These are phyloP conservation scores for Colletotrichum incanum DNA, from an alignment of 2,329 filamentous ascomycete species.

Conservation along the genomic window DNA sequence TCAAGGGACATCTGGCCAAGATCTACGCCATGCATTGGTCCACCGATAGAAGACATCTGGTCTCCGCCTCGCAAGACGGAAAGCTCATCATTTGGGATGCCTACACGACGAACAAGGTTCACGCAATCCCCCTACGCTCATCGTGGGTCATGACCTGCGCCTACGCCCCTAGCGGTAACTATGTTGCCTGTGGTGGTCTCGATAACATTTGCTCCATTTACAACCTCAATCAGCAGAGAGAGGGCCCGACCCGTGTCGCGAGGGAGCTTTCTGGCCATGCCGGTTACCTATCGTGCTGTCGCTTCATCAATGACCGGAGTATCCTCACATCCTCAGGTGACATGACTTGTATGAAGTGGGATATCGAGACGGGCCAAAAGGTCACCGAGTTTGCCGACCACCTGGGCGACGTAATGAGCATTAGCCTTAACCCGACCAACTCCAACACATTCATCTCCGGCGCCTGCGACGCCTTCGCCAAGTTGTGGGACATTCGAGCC, in stretches of 20 bases:
- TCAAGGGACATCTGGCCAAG: slow-evolving; percentile 98
- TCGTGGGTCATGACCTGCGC: slow-evolving; percentile 99
- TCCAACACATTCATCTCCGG: slow-evolving; percentile 99
- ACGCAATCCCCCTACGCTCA: slow-evolving; percentile 95
- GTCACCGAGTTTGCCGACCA: slow-evolving; percentile 99
- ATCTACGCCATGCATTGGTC: slow-evolving; percentile 99
- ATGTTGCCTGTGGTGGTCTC: slow-evolving; percentile 96
- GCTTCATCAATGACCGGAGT: slow-evolving; percentile 98
- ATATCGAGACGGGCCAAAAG: slow-evolving; percentile 97
- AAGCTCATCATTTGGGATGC: slow-evolving; percentile 99
- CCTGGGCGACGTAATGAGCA: slow-evolving; percentile 98
- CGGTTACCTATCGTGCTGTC: slow-evolving; percentile 97
- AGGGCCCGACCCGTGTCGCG: slow-evolving; percentile 96
- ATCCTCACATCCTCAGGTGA: slow-evolving; percentile 98
- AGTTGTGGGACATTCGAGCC: slow-evolving; percentile 98
- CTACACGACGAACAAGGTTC: slow-evolving; percentile 99
- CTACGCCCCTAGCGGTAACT: slow-evolving; percentile 98
- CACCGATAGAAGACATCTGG: slow-evolving; percentile 95
- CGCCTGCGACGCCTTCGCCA: slow-evolving; percentile 98
- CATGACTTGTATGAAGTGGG: slow-evolving; percentile 99
- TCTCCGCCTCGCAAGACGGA: slow-evolving; percentile 98
- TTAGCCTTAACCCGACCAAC: slow-evolving; percentile 99
- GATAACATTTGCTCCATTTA: slow-evolving; percentile 99
- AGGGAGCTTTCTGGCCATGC: slow-evolving; percentile 97
- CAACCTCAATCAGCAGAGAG: slow-evolving; percentile 93